A percentile compares a stretch with the other conserved stretches of the same genome.
Evolutionary conservation across 2,329 filamentous ascomycete species (phyloP).

Genomic region (Penicillium vulpinum): DNA sequence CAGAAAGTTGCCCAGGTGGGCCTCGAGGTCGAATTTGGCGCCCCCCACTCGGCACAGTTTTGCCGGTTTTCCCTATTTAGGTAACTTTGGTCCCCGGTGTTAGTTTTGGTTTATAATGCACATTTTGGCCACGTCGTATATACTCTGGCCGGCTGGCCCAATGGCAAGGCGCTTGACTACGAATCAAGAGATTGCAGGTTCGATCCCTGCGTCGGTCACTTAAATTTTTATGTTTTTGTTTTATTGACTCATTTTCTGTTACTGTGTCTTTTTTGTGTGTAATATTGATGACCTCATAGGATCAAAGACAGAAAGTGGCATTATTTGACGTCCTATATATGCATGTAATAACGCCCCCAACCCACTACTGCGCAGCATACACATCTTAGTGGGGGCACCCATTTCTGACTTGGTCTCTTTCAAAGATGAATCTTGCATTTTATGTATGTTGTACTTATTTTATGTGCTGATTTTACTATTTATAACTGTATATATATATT

Average conservation of each 20-base stretch:
- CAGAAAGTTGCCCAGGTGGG: not conserved
- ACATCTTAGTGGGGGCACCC: not conserved
- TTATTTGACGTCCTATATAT: not conserved
- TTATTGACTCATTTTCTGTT: not conserved
- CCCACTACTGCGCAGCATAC: not conserved
- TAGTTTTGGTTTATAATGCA: not conserved
- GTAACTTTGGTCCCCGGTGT: no score
- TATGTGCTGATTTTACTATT: not conserved
- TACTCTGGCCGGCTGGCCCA: slow-evolving; percentile 41
- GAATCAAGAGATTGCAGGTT: slow-evolving; percentile 55
- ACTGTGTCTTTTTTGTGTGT: not conserved
- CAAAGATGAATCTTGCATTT: not conserved
- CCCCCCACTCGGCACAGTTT: slow-evolving; percentile 29
- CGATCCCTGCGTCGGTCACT: slow-evolving; percentile 44
- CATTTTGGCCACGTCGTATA: accelerated
- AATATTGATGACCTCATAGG: not conserved
- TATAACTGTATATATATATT: no score
- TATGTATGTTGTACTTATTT: no score
- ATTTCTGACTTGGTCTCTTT: not conserved
- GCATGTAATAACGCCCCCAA: not conserved
- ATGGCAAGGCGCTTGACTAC: slow-evolving; percentile 56
- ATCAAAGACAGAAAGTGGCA: not conserved
- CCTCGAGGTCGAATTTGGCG: no score
- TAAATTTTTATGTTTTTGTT: slow-evolving; percentile 11
- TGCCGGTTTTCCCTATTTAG: not conserved